Evolutionary conservation across 108 stramenopile genomes (phyloP), one percentile per base, ranked within the genome.

Genomic region (Cyclotella cryptica): DNA sequence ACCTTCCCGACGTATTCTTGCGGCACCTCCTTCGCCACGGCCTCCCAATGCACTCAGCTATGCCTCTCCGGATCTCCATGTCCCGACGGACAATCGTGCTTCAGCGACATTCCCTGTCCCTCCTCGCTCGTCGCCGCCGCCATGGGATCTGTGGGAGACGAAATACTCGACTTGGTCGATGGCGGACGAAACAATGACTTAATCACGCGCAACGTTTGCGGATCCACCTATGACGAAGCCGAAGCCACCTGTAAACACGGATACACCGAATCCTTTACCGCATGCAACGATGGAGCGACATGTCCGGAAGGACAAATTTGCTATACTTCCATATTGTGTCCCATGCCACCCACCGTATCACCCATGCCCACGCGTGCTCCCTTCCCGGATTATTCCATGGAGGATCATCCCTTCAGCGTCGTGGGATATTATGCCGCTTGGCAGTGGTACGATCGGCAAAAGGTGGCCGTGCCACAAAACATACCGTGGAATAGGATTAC

Each of bases 351-450:
- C 12, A 71, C 77, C 3, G 44, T 55, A 0, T 46, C 61, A 3
- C 69, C 78, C 18, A 41, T 64, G 21, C 54, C 62, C 0, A 79
- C 66, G 26, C 13, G 35, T 1, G 17, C 42, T 10, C 66, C 75
- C 35, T 40, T 52, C 2, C 13, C 57, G 4, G 19, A 21, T 0
- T 49, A 22, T 44, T 13, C 52, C 4, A 26, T 45, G 19, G 66
- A 3, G 0, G 39, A 30, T 19, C 27, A 55, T 39, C 21, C 15
- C 2, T 47, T 10, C 17, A 27, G 2, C 1, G 59, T 83, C 0
- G 53, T 83, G 35, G 82, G 65, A n/a, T 83, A 83, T 22, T 83
- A 78, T 51, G 77, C 82, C 18, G 40, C 64, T 15, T 83, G 82
- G 82, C 82, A 83, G 41, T 79, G 71, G 72, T 83, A 83, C 30